Base-by-base conservation (phyloP, 1,284 basidiomycete genomes). In the Malassezia furfur region DNA sequence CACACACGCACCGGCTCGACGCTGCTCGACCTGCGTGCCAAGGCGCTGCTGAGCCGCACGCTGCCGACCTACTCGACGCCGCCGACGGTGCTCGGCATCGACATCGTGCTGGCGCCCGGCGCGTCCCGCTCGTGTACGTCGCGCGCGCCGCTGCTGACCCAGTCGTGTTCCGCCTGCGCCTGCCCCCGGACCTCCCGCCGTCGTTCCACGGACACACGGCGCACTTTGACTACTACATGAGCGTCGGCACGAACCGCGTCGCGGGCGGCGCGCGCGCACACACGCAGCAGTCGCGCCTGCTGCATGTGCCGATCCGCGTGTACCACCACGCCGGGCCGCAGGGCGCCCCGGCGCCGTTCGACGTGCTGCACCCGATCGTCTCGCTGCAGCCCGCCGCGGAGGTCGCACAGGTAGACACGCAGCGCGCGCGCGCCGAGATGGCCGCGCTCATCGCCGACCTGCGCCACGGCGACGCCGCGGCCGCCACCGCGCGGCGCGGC, bases 251-350 rank as follows among this genome's bases (percentile, higher is more conserved):
- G 0, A 91, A 87, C 76, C 82, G 88, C 3, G 48, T 65, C 40
- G 68, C 62, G 31, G 35, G 41, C 17, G 38, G 36, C 10, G 30
- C 25, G 14, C 31, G 35, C 28, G n/a, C 34, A 28, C 49, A 39
- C 21, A 48, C 78, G 11, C 83, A 71, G 78, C 81, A 59, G 41
- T 89, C 87, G 64, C 79, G 85, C 34, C 82, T 91, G 3, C 86
- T 94, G 82, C 86, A 86, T 57, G 84, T 93, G 0, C 89, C 90
- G 0, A 84, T 94, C 52, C 79, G 89, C 36, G 78, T 93, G 14
- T 91, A 91, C 74, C 91, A 88, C 64, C 79, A 89, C 62, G 85
- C 91, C 7, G 36, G 32, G 28, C 55, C 55, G 8, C 67, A 74
- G 0, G 77, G 77, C 7, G 72, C 70, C 8, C 50, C 68, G 19